Conservation (phyloP, 208 protist genomes). For the Jaenimonas drosophilae region DNA sequence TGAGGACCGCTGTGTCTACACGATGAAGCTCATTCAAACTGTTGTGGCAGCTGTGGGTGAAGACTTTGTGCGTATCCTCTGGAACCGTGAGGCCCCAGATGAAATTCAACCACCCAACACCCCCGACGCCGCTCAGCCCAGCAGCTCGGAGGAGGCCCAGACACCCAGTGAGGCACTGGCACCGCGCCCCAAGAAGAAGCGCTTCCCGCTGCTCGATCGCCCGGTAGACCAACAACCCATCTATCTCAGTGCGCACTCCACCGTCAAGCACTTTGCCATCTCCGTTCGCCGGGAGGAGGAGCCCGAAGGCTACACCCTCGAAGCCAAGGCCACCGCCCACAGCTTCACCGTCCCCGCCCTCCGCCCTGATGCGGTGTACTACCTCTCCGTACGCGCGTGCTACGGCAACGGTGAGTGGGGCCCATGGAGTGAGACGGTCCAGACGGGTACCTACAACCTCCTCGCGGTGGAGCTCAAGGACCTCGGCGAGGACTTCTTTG, state of each 20-base stretch:
- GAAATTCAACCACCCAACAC: slow-evolving; percentile 23
- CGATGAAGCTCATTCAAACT: slow-evolving; percentile 64
- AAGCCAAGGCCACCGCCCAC: slow-evolving; percentile 30
- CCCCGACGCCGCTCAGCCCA: slow-evolving; percentile 11
- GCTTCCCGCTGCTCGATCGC: too few relatives aligned
- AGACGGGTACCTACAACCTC: slow-evolving; percentile 63
- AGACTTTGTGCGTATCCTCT: slow-evolving; percentile 72
- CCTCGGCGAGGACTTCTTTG: slow-evolving; percentile 79
- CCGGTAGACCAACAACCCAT: too few relatives aligned
- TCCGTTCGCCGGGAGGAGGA: slow-evolving; percentile 30
- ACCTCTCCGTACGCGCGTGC: slow-evolving; percentile 50
- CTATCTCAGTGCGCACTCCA: too few relatives aligned
- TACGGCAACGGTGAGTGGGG: slow-evolving; percentile 71
- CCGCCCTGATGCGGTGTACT: slow-evolving; percentile 57
- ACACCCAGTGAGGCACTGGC: slow-evolving; percentile 40
- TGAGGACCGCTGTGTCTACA: slow-evolving; percentile 68
- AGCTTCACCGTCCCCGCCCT: slow-evolving; percentile 46
- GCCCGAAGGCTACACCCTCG: slow-evolving; percentile 41
- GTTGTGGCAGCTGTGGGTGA: slow-evolving; percentile 71
- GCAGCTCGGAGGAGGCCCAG: slow-evolving; percentile 20
- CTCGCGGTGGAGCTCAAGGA: slow-evolving; percentile 46
- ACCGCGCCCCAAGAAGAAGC: slow-evolving; percentile 26
- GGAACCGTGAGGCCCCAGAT: slow-evolving; percentile 59
- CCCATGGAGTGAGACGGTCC: slow-evolving; percentile 36
- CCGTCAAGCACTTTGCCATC: slow-evolving; percentile 2